phyloP scores from a whole-genome alignment of 1,139 yeast species.

The Candida buenavistaensis region DNA sequence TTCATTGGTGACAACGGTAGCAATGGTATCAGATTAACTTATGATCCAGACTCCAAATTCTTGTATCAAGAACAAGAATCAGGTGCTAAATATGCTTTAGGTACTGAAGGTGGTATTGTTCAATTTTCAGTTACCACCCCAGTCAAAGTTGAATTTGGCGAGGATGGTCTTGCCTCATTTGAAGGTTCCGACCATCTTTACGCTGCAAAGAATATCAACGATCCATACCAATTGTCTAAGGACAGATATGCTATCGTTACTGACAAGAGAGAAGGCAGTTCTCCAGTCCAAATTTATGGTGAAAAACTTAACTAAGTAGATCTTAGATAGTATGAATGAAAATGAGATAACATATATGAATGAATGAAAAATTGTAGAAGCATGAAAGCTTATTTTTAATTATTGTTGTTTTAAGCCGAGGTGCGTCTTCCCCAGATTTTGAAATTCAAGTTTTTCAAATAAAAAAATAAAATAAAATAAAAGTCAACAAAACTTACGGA shows the following conservation, averaged over 20 bases:
- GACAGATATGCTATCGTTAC: conserved; percentile 23
- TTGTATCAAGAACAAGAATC: neutral
- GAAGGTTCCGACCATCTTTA: conserved; percentile 31
- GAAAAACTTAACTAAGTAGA: neutral
- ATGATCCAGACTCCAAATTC: conserved; percentile 1
- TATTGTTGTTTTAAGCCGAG: no score
- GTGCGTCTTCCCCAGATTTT: no score
- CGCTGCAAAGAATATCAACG: conserved; percentile 40
- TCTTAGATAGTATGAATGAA: no score
- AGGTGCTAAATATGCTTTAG: neutral
- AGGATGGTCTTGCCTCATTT: conserved; percentile 13
- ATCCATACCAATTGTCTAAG: conserved; percentile 40
- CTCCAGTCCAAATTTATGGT: conserved; percentile 11
- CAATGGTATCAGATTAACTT: neutral
- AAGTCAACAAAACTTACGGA: no score
- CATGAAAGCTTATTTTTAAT: no score
- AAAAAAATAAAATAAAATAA: no score
- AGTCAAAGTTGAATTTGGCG: conserved; percentile 10
- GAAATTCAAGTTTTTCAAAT: no score
- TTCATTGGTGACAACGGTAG: conserved; percentile 23
- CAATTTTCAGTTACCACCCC: conserved; percentile 5
- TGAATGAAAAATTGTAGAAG: no score
- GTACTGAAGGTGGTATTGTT: conserved; percentile 11
- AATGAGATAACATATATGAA: no score
- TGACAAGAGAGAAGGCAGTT: conserved; percentile 16